These are phyloP conservation scores for Termitomyces bulborhizus DNA, from an alignment of 768 basidiomycete genomes.

Conservation along the genomic window DNA sequence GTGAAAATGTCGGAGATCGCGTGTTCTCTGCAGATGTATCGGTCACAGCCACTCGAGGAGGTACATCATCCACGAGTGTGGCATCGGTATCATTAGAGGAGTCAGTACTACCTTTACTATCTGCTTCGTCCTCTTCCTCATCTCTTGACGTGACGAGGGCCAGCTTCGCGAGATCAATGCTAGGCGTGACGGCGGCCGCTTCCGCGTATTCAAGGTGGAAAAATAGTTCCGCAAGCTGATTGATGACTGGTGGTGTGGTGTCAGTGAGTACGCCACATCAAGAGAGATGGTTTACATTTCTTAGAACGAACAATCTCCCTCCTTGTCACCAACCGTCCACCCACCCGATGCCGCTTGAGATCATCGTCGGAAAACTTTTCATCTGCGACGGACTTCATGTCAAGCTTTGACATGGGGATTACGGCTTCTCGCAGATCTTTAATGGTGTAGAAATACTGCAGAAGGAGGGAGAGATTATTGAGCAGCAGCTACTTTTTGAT, in stretches of 20 bases:
- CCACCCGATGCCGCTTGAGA: constrained; percentile 78
- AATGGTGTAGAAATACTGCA: constrained; percentile 94
- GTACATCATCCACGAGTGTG: constrained; percentile 76
- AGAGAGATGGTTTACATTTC: constrained; percentile 53
- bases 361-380: constrained; percentile 78
- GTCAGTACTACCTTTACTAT: constrained; percentile 60
- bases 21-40: constrained; percentile 18
- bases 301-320: constrained; percentile 79
- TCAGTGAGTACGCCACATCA: constrained; percentile 7
- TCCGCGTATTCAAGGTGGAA: constrained; percentile 65
- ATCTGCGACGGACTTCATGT: constrained; percentile 52
- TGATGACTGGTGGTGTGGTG: constrained; percentile 52
- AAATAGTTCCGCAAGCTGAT: constrained; percentile 75
- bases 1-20: constrained; percentile 29
- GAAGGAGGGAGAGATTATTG: background rate
- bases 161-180: constrained; percentile 82
- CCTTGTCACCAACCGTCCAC: constrained; percentile 76
- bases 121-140: constrained; percentile 79
- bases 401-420: constrained; percentile 47
- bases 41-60: constrained; percentile 26
- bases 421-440: constrained; percentile 80
- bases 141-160: constrained; percentile 88
- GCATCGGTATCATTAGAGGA: constrained; percentile 86
- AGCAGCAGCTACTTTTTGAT: background rate
- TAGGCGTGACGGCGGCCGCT: constrained; percentile 69